Base-by-base conservation (phyloP, 768 basidiomycete species). In the Mycena indigotica region DNA sequence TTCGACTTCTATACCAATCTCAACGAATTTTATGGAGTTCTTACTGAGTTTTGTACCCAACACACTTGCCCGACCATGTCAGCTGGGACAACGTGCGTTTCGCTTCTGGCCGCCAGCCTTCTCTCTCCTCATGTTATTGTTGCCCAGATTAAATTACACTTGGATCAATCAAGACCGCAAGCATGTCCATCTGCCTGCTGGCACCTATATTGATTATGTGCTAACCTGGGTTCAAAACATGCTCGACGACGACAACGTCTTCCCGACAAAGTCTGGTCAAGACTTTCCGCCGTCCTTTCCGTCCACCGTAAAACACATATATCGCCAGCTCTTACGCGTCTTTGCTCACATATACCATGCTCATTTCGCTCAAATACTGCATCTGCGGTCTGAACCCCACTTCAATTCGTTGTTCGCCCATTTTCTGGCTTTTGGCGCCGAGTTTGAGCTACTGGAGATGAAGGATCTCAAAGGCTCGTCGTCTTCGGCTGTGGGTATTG, bases 211-310 rank as follows among this genome's bases (percentile, higher is more conserved):
- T 61, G 97, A 98, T 79, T 98, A 96, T 70, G 96, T 98, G 54
- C 95, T 98, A 91, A 95, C 95, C 19, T 98, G 95, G 93, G 84
- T 97, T 4, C 96, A 98, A 70, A 95, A 95, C 67, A 79, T 97
- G 28, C 81, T 98, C 30, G 93, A 98, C 67, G 95, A 98, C 74
- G 94, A 97, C 66, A 82, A 77, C 58, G 85, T 88, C 32, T 98
- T 98, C 76, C 96, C 96, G 6, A 98, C 96, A 23, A 98, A 97
- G 75, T 87, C 91, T 50, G 93, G 95, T 92, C 91, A 90, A 28
- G 93, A 96, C 64, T 98, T 98, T 69, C 87, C 93, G 8, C 86
- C 83, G 39, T 84, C 83, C 50, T 98, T 98, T 78, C 93, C 96
- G 1, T 84, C 89, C 10, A 95, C 94, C 13, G 79, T 89, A 65